Evolutionary conservation across 106 monocot genomes (phyloP).

Genomic region (Dioscorea alata): DNA sequence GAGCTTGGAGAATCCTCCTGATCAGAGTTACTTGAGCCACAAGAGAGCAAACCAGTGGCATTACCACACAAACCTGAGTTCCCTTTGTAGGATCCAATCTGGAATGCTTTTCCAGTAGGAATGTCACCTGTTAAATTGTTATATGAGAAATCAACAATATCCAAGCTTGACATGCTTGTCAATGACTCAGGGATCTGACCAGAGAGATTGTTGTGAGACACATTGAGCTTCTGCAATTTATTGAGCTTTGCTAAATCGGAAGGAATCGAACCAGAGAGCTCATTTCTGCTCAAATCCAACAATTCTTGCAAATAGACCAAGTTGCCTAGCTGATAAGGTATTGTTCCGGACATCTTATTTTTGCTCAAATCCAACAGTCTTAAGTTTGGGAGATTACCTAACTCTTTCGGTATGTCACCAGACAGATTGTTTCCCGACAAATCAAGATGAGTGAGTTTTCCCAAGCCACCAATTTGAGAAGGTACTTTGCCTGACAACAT

Average conservation of each 20-base stretch:
- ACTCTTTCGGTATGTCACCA: constrained; percentile 30
- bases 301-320: too few relatives aligned
- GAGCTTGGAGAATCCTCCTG: too few relatives aligned
- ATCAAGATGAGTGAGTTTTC: constrained; percentile 27
- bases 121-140: constrained; percentile 53
- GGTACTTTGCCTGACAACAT: constrained; percentile 42
- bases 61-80: constrained; percentile 67
- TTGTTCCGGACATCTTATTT: constrained; percentile 30
- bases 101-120: constrained; percentile 33
- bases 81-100: constrained; percentile 36
- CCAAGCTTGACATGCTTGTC: constrained; percentile 37
- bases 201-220: constrained; percentile 54
- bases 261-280: constrained; percentile 41
- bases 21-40: too few relatives aligned
- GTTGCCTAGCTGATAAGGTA: constrained; percentile 41
- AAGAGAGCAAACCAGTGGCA: constrained; percentile 29
- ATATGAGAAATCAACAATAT: constrained; percentile 55
- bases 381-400: constrained; percentile 22
- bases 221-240: constrained; percentile 36
- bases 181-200: constrained; percentile 33
- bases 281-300: constrained; percentile 61
- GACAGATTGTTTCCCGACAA: constrained; percentile 44
- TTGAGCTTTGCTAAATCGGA: constrained; percentile 36
- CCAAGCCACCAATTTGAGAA: constrained; percentile 13
- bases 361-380: neutral